phyloP scores from a whole-genome alignment of 1,284 basidiomycete genomes.

The Dichomitus squalens region DNA sequence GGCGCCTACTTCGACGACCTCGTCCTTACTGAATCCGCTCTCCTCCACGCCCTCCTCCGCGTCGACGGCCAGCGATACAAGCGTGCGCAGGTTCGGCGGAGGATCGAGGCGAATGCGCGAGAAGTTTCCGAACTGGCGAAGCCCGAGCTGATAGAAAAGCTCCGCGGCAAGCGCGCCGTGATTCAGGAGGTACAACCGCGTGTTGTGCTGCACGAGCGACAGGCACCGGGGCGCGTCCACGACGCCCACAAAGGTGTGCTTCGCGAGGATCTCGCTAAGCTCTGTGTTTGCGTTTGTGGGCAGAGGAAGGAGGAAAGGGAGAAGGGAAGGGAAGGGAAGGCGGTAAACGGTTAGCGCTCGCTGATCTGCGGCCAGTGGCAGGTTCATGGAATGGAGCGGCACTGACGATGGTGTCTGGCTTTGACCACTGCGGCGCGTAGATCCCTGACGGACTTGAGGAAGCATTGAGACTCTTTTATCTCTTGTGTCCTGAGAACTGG shows the following conservation, averaged over 20 bases:
- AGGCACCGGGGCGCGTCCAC: conserved; percentile 78
- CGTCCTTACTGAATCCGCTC: conserved; percentile 51
- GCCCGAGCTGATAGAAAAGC: conserved; percentile 91
- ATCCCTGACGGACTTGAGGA: conserved; percentile 76
- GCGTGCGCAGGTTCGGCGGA: conserved; percentile 68
- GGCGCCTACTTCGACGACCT: conserved; percentile 73
- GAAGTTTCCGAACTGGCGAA: conserved; percentile 91
- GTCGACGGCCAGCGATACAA: conserved; percentile 82
- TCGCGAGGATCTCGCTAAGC: conserved; percentile 80
- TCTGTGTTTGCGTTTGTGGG: conserved; percentile 50
- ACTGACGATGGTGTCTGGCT: conserved; percentile 71
- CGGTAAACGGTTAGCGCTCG: not conserved
- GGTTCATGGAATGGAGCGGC: not conserved
- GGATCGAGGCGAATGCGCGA: conserved; percentile 82
- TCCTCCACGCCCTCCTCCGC: conserved; percentile 61
- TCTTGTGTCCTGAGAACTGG: conserved; percentile 43
- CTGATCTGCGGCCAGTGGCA: not conserved
- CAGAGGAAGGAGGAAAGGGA: not conserved
- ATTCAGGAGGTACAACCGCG: conserved; percentile 88
- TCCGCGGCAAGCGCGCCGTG: conserved; percentile 89
- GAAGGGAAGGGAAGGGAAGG: not conserved
- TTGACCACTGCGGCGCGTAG: conserved; percentile 67
- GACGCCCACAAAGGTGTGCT: conserved; percentile 93
- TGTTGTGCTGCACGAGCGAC: conserved; percentile 87
- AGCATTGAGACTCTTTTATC: conserved; percentile 80